Evolutionary conservation across 805 yeast genomes (phyloP).

Genomic region (Yarrowia osloensis): DNA sequence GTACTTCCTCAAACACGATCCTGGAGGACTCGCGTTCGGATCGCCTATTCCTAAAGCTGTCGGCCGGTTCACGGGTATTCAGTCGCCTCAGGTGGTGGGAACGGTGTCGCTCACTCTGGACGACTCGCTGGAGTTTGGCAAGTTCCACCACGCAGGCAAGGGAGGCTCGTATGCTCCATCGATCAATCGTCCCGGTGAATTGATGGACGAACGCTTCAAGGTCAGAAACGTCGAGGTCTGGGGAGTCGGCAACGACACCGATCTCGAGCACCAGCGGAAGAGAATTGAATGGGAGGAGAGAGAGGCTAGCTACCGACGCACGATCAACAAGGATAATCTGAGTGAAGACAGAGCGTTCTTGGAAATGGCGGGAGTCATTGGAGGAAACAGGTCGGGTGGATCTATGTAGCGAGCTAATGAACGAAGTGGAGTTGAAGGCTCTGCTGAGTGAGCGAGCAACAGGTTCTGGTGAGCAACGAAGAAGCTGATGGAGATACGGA

Average conservation of each 20-base stretch:
- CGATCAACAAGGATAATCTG: slow-evolving; percentile 61
- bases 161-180: slow-evolving; percentile 52
- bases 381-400: slow-evolving; percentile 36
- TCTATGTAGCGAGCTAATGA: neutral
- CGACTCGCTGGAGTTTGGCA: slow-evolving; percentile 74
- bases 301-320: slow-evolving; percentile 77
- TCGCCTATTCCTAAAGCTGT: slow-evolving; percentile 40
- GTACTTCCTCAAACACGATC: slow-evolving; percentile 60
- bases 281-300: slow-evolving; percentile 91
- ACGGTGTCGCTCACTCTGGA: slow-evolving; percentile 80
- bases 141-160: slow-evolving; percentile 66
- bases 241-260: slow-evolving; percentile 85
- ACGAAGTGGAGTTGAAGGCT: too few relatives aligned
- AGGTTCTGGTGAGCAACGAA: too few relatives aligned
- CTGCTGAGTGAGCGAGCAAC: neutral
- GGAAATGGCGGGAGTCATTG: slow-evolving; percentile 76
- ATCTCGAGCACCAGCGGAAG: slow-evolving; percentile 70
- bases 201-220: slow-evolving; percentile 62
- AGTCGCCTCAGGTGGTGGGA: slow-evolving; percentile 53
- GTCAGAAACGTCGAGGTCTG: slow-evolving; percentile 83
- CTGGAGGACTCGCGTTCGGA: slow-evolving; percentile 87
- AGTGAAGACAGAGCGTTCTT: slow-evolving; percentile 74
- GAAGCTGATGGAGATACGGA: too few relatives aligned
- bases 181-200: neutral
- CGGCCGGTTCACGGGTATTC: neutral